Evolutionary conservation across 192 early-diverging fungal genomes (phyloP), one percentile per base, ranked within the genome.

Genomic region (Glomus cerebriforme): DNA sequence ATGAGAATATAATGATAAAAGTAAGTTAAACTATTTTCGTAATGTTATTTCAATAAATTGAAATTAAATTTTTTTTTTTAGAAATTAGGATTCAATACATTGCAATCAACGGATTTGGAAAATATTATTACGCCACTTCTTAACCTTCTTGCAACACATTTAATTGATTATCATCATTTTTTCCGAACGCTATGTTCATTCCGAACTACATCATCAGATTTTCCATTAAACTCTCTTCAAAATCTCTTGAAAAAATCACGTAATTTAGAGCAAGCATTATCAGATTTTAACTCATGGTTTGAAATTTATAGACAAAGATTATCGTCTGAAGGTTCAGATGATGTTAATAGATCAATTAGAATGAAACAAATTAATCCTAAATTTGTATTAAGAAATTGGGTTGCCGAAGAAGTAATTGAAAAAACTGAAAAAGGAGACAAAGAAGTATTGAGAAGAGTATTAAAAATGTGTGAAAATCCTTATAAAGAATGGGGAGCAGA

Each of bases 361-460:
- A 96, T 97, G 95, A 82, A 89, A 54, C 59, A 68, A 13, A 80
- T 83, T 62, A 97, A 97, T 78, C 96, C 95, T 8, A 85, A 85
- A 54, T 95, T 92, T 84, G 87, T 93, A 9, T 84, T 95, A 60
- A 90, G 95, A 24, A 95, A 95, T 77, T 94, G 92, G 90, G 89
- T 94, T 37, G 90, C 93, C 3, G 88, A 94, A 71, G 88, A 88
- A 45, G 86, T 92, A 2, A 90, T 92, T 60, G 81, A 85, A 84
- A 83, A 34, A 80, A 83, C 22, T 37, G 86, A 90, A 22, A 77
- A 82, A 34, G 82, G 86, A 73, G 68, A 83, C 27, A 66, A 86
- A 15, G 49, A 74, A 26, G 86, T 84, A 76, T 75, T 87, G 22
- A 77, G 83, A 47, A 39, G 77, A 12, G 65, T 81, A 2, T 66